A percentile compares a stretch with the other conserved stretches of the same genome.
These are phyloP conservation scores for Neolentinus lepideus DNA, from an alignment of 1,284 basidiomycete genomes.

Conservation along the genomic window DNA sequence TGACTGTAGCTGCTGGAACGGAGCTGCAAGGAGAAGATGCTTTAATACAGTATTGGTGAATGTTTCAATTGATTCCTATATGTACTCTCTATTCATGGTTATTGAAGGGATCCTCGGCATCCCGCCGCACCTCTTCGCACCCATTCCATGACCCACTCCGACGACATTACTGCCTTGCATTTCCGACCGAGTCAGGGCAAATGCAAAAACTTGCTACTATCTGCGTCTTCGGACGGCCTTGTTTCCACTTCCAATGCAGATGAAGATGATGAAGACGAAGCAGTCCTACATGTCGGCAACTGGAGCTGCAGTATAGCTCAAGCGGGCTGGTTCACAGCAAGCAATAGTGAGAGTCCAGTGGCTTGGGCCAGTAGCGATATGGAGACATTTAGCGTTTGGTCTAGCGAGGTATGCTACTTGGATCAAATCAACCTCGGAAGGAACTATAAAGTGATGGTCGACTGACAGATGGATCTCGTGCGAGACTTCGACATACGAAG, in stretches of 20 bases:
- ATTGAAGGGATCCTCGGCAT: conserved; percentile 50
- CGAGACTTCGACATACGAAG: conserved; percentile 27
- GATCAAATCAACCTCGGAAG: neutral
- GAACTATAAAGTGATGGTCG: neutral
- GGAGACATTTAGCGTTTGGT: conserved; percentile 79
- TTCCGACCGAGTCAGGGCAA: conserved; percentile 28
- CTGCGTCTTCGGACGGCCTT: conserved; percentile 69
- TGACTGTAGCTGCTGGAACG: conserved; percentile 64
- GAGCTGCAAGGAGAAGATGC: conserved; percentile 66
- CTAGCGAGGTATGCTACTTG: conserved; percentile 42
- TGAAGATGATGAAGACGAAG: conserved; percentile 73
- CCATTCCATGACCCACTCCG: conserved; percentile 66
- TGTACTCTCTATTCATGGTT: neutral
- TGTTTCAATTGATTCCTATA: conserved; percentile 2
- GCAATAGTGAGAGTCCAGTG: conserved; percentile 8
- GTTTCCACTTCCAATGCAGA: conserved; percentile 57
- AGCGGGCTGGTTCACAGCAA: conserved; percentile 51
- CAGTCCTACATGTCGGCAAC: conserved; percentile 59
- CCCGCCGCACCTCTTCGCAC: conserved; percentile 39
- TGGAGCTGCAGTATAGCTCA: conserved; percentile 73
- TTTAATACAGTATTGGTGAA: conserved; percentile 65
- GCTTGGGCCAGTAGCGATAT: conserved; percentile 78
- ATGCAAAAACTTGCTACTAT: conserved; percentile 39
- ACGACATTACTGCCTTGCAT: conserved; percentile 66
- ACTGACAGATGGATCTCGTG: conserved; percentile 23